phyloP scores from a whole-genome alignment of 1,284 basidiomycete species.

The Irpex lacteus region DNA sequence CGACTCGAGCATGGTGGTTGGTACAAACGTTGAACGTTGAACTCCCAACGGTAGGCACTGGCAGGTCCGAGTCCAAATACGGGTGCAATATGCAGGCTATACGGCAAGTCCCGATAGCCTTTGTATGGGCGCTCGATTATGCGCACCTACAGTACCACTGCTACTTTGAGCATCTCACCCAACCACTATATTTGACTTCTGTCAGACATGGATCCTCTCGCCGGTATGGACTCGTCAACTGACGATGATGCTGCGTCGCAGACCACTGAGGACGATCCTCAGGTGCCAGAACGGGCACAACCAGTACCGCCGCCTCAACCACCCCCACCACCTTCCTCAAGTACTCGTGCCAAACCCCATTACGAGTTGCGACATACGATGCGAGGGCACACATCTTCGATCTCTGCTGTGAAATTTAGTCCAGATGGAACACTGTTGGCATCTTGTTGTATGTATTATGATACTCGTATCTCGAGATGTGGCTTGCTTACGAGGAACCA shows the following conservation, averaged over 20 bases:
- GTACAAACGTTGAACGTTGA: too few relatives aligned
- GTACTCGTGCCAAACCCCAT: slow-evolving; percentile 57
- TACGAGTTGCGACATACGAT: slow-evolving; percentile 67
- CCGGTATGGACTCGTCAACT: slow-evolving; percentile 56
- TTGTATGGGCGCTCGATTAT: background rate
- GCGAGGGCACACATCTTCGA: slow-evolving; percentile 70
- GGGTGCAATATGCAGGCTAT: background rate
- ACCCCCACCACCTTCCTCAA: slow-evolving; percentile 31
- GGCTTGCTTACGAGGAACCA: slow-evolving; percentile 2
- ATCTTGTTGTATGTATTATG: slow-evolving; percentile 61
- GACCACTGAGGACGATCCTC: slow-evolving; percentile 79
- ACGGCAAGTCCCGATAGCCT: background rate
- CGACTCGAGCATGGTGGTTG: too few relatives aligned
- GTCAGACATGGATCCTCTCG: slow-evolving; percentile 18
- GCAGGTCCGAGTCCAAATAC: background rate
- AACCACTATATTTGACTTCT: background rate
- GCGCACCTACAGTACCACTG: background rate
- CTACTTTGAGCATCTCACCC: background rate
- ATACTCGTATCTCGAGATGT: background rate
- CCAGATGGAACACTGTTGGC: slow-evolving; percentile 79
- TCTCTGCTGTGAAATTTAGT: slow-evolving; percentile 83
- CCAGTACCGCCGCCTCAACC: slow-evolving; percentile 33
- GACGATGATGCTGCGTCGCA: slow-evolving; percentile 79
- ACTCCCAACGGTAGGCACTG: too few relatives aligned
- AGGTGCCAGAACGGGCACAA: slow-evolving; percentile 58